Evolutionary conservation across 2,329 filamentous ascomycete species (phyloP), one percentile per base, ranked within the genome.

Genomic region (Calonectria multiphialidica): DNA sequence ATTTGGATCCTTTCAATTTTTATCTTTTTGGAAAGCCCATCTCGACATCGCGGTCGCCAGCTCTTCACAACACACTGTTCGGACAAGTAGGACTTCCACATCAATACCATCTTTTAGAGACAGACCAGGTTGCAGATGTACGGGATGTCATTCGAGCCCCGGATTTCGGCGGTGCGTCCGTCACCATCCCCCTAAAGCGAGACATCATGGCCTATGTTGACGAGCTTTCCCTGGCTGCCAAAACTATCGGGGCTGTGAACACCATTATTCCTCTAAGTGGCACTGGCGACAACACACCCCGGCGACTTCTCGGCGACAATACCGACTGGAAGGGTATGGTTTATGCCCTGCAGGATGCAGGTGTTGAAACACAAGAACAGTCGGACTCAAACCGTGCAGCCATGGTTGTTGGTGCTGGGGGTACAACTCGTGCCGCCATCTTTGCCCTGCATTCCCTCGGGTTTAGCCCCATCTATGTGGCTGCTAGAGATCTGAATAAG

Each of bases 261-360:
- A 99, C 97, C 21, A 93, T 99, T 79, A 91, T 98, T 33, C 92
- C 94, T 0, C 81, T 90, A 3, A 35, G 66, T 61, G 16, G 80
- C 81, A 30, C 62, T 6, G 81, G 84, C 9, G 80, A 77, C 9
- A 86, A 82, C 3, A 86, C 85, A 5, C 83, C 87, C 67, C 84
- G 84, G 61, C 89, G 87, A 5, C 90, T 98, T 3, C 83, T 94
- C 18, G 97, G 97, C 50, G 94, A 96, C 82, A 99, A 99, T 84
- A 99, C 97, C 15, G 97, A 99, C 86, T 99, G 95, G 93, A 90
- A 92, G 80, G 97, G 97, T 74, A 99, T 99, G 92, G 91, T 94
- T 2, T 91, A 93, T 77, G 93, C 94, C 4, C 89, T 99, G 23
- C 91, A 90, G 70, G 90, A 90, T 49, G 92, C 91, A 2, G 94